Base-by-base conservation (phyloP, 2,329 filamentous ascomycete genomes). In the Fusarium citri region DNA sequence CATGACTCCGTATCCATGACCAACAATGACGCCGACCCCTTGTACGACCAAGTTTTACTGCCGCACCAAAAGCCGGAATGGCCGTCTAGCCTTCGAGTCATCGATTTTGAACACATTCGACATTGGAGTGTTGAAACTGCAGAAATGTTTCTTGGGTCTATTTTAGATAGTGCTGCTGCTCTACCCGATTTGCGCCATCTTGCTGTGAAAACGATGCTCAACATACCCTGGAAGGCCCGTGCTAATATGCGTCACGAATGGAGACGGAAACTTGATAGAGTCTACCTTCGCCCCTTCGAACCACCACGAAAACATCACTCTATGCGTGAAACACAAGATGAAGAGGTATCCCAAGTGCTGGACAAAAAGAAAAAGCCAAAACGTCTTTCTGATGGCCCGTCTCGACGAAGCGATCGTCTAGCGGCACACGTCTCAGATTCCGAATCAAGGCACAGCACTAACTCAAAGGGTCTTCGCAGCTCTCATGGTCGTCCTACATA, bases 201-300 rank as follows among this genome's bases (percentile, higher is more conserved):
- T 14, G 85, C 87, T 3, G 87, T 98, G 70, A 92, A 91, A 74
- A 90, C 91, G 2, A 95, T 94, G 78, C 83, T 98, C 49, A 89
- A 94, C 74, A 87, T 89, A 47, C 90, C 92, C 14, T 97, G 94
- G 93, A 90, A 94, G 66, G 89, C 94, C 76, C 89, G 95, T 43
- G 92, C 92, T 20, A 86, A 86, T n/a, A 91, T 98, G 74, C 88
- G 94, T 41, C 89, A 91, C 70, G 87, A 88, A 69, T 97, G 94
- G 93, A 89, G 89, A 51, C 84, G 87, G n/a, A 89, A 85, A 67
- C 82, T 98, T 54, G 86, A 89, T 58, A 84, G 83, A 15, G 86
- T 94, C 5, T 94, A 93, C 73, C 84, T 89, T 50, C 83, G 88
- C 18, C 80, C 78, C 4, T 79, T 78, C 18, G 68, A 79, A 22